A percentile compares a stretch with the other conserved stretches of the same genome.
phyloP scores from a whole-genome alignment of 2,329 filamentous ascomycete genomes.

The Botrytis tulipae region DNA sequence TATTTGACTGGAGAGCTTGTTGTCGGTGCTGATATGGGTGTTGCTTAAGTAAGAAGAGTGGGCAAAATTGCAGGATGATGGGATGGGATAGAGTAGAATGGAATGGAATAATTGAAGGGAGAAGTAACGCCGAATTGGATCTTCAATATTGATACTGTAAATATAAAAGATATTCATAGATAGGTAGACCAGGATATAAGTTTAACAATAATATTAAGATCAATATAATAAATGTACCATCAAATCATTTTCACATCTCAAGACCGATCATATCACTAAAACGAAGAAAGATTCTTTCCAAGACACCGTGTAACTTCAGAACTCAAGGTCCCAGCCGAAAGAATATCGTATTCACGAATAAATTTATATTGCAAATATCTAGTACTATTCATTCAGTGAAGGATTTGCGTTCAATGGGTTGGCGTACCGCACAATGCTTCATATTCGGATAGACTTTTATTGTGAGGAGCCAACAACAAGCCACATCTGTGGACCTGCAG shows the following conservation, averaged over 20 bases:
- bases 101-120: neutral
- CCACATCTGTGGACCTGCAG: slow-evolving; percentile 3
- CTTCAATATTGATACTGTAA: neutral
- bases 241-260: neutral
- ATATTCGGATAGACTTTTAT: neutral
- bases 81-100: neutral
- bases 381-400: neutral
- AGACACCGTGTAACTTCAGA: slow-evolving; percentile 18
- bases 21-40: neutral
- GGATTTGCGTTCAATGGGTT: neutral
- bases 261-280: neutral
- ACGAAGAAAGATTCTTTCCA: neutral
- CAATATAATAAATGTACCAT: neutral
- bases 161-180: neutral
- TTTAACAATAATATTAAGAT: neutral
- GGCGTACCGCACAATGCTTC: slow-evolving; percentile 3
- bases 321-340: slow-evolving; percentile 1
- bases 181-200: neutral
- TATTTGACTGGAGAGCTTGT: neutral
- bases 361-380: slow-evolving; percentile 2
- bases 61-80: neutral
- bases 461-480: slow-evolving; percentile 3
- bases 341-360: neutral
- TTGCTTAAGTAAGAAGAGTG: neutral
- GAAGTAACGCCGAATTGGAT: neutral